phyloP scores from a whole-genome alignment of 352 stramenopile genomes.

The Phytophthora pistaciae region DNA sequence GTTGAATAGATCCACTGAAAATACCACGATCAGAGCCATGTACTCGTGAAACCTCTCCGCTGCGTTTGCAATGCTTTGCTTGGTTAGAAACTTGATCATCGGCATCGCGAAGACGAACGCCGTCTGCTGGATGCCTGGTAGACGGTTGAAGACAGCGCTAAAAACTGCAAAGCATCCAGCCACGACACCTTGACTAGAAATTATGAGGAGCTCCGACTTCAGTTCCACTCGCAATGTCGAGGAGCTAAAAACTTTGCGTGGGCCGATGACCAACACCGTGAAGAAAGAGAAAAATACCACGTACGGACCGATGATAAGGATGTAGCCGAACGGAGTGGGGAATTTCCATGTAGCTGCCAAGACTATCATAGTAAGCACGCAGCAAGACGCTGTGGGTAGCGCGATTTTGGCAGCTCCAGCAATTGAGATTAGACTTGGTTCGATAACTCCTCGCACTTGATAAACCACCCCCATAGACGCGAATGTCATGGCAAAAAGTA shows the following conservation, averaged over 20 bases:
- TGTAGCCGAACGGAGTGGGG: slow-evolving; percentile 28
- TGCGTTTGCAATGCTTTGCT: slow-evolving; percentile 20
- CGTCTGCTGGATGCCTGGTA: slow-evolving; percentile 9
- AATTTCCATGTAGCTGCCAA: slow-evolving; percentile 21
- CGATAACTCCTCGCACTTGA: slow-evolving; percentile 18
- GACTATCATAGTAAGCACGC: slow-evolving; percentile 9
- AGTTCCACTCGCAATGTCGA: slow-evolving; percentile 8
- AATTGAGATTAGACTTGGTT: slow-evolving; percentile 4
- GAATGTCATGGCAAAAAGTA: slow-evolving; percentile 13
- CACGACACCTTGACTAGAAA: slow-evolving; percentile 14
- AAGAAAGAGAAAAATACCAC: slow-evolving; percentile 4
- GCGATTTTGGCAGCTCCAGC: slow-evolving; percentile 7
- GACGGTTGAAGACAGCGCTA: slow-evolving; percentile 18
- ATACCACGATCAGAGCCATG: slow-evolving; percentile 23
- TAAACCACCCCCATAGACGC: slow-evolving; percentile 12
- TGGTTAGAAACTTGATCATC: slow-evolving; percentile 28
- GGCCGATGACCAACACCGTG: slow-evolving; percentile 16
- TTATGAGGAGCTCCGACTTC: slow-evolving; percentile 14
- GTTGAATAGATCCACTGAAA: slow-evolving; percentile 41
- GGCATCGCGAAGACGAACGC: slow-evolving; percentile 15
- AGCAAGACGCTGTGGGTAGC: slow-evolving; percentile 6
- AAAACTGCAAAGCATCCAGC: slow-evolving; percentile 19
- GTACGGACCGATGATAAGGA: slow-evolving; percentile 7
- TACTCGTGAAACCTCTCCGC: slow-evolving; percentile 23
- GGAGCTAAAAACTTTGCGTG: neutral